Evolutionary conservation across 140 eudicot species (phyloP).

Genomic region (Senecio squalidus): DNA sequence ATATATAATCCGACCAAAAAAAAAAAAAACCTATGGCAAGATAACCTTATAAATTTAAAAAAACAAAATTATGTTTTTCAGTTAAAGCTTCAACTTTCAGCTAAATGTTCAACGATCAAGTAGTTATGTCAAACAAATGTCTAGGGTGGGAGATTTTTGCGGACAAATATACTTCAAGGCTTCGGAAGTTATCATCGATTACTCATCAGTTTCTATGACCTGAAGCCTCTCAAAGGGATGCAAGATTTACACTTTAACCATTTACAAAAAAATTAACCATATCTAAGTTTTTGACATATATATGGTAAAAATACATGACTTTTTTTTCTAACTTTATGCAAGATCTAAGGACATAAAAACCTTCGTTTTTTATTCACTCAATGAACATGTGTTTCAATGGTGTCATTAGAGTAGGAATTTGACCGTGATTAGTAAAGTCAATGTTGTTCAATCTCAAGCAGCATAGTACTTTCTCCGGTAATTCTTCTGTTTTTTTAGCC

Average conservation of each 20-base stretch:
- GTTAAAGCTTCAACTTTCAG: too few relatives aligned
- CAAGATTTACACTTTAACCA: background rate
- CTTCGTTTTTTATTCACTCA: constrained; percentile 1
- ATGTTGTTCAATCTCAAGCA: constrained; percentile 81
- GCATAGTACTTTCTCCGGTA: constrained; percentile 68
- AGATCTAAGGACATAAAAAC: constrained; percentile 4
- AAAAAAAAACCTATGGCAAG: too few relatives aligned
- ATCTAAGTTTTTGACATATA: constrained; percentile 14
- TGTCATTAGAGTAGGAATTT: constrained; percentile 67
- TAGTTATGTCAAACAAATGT: too few relatives aligned
- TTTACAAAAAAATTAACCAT: background rate
- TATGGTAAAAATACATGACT: constrained; percentile 12
- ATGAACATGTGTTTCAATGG: constrained; percentile 6
- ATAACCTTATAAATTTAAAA: too few relatives aligned
- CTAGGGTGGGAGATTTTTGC: too few relatives aligned
- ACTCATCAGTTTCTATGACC: constrained; percentile 5
- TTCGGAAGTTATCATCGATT: too few relatives aligned
- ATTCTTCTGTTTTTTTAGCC: constrained; percentile 89
- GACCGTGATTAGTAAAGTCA: constrained; percentile 69
- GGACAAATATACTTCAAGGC: too few relatives aligned
- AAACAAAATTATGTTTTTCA: too few relatives aligned
- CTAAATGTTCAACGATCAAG: too few relatives aligned
- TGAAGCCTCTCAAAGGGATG: background rate
- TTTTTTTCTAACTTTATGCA: constrained; percentile 10
- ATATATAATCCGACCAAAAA: too few relatives aligned